phyloP scores from a whole-genome alignment of 169 alveolate species.

The Plasmodium inui region DNA sequence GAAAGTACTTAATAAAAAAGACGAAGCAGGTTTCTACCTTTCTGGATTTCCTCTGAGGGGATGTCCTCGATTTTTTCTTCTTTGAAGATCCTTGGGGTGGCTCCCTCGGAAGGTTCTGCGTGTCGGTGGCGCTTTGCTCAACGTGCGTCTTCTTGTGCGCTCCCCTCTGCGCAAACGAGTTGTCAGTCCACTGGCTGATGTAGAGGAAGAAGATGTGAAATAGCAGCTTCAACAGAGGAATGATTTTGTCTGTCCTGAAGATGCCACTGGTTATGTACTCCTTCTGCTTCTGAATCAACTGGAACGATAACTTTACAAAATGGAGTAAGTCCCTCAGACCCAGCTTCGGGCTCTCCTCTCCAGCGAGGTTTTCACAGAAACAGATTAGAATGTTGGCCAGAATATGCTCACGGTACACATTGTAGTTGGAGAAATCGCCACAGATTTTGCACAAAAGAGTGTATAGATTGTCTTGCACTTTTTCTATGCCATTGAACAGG shows the following conservation, averaged over 20 bases:
- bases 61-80: background rate
- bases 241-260: background rate
- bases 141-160: background rate
- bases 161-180: background rate
- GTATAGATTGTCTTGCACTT: slow-evolving; percentile 27
- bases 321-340: background rate
- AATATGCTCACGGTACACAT: slow-evolving; percentile 22
- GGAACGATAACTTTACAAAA: slow-evolving; percentile 52
- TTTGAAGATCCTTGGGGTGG: background rate
- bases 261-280: background rate
- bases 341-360: background rate
- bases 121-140: background rate
- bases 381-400: slow-evolving; percentile 28
- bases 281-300: slow-evolving; percentile 16
- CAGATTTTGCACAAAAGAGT: slow-evolving; percentile 29
- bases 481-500: slow-evolving; percentile 1
- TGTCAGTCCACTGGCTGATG: background rate
- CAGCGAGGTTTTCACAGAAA: slow-evolving; percentile 9
- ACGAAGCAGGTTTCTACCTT: slow-evolving; percentile 12
- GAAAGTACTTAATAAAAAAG: slow-evolving; percentile 57
- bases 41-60: background rate
- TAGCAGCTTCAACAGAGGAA: slow-evolving; percentile 3
- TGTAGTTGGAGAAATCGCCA: slow-evolving; percentile 3
- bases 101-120: background rate
- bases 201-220: slow-evolving; percentile 37